phyloP scores from a whole-genome alignment of 1,284 basidiomycete genomes.

The Mycena sp. region DNA sequence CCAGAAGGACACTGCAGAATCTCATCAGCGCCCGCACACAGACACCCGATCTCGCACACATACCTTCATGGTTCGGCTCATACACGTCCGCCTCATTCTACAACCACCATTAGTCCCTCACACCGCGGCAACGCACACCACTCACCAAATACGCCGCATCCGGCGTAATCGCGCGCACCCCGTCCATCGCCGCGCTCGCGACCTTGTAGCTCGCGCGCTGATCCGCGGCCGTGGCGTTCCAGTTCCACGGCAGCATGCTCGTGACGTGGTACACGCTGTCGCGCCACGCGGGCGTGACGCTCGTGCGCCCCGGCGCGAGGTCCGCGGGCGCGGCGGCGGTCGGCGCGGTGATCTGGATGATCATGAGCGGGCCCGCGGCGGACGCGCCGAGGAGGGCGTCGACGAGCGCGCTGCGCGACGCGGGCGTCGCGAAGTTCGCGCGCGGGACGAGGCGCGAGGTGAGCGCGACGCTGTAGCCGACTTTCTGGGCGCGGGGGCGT shows the following conservation, averaged over 20 bases:
- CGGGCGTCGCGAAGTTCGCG: constrained; percentile 43
- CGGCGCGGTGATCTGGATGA: constrained; percentile 49
- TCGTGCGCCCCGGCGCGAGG: constrained; percentile 43
- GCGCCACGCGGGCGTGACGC: constrained; percentile 59
- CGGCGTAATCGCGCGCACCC: constrained; percentile 55
- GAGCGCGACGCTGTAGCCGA: constrained; percentile 51
- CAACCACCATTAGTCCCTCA: neutral
- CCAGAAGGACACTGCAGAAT: constrained; percentile 61
- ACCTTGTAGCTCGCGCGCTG: constrained; percentile 48
- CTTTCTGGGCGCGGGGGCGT: constrained; percentile 36
- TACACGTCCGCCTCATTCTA: constrained; percentile 68
- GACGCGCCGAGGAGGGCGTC: constrained; percentile 4
- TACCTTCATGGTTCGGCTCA: constrained; percentile 59
- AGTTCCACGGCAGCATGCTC: constrained; percentile 48
- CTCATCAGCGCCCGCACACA: too few species aligned
- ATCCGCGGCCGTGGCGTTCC: constrained; percentile 54
- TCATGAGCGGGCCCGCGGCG: constrained; percentile 49
- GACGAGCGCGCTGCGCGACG: constrained; percentile 4
- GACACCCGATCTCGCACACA: too few species aligned
- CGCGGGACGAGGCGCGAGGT: constrained; percentile 55
- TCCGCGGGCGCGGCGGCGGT: constrained; percentile 43
- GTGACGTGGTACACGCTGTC: constrained; percentile 59
- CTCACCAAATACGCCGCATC: constrained; percentile 55
- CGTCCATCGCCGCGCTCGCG: constrained; percentile 49
- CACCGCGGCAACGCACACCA: neutral